A percentile compares a stretch with the other conserved stretches of the same genome.
Conservation (phyloP, 345 rosid genomes). For the Gossypium stocksii region DNA sequence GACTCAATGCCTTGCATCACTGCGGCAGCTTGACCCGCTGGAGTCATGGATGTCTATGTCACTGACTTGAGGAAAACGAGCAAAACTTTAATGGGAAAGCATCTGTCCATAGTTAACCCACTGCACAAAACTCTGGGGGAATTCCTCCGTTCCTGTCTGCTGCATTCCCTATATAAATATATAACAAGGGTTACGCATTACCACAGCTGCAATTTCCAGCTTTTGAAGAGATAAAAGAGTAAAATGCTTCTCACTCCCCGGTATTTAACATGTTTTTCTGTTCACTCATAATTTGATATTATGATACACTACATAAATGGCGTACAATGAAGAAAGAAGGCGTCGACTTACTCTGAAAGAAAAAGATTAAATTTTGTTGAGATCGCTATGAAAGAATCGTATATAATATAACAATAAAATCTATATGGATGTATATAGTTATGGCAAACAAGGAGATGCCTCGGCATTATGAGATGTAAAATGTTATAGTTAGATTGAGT, state of each 20-base stretch:
- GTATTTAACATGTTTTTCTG: neutral
- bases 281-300: neutral
- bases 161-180: slow-evolving; percentile 48
- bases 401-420: no score
- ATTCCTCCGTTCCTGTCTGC: slow-evolving; percentile 53
- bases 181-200: neutral
- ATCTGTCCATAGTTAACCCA: slow-evolving; percentile 85
- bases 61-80: neutral
- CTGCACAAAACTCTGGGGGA: slow-evolving; percentile 63
- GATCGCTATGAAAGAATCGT: no score
- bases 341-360: neutral
- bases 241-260: neutral
- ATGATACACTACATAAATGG: neutral
- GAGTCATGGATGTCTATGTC: neutral
- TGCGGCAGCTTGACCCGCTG: slow-evolving; percentile 2
- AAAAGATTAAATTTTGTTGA: neutral
- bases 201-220: neutral
- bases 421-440: no score
- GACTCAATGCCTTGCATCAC: slow-evolving; percentile 1
- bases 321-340: no score
- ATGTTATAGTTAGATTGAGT: neutral
- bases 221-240: neutral
- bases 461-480: neutral
- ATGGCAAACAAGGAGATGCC: no score
- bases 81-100: slow-evolving; percentile 53